These are phyloP conservation scores for Fusarium tricinctum DNA, from an alignment of 2,329 filamentous ascomycete genomes.

Conservation along the genomic window DNA sequence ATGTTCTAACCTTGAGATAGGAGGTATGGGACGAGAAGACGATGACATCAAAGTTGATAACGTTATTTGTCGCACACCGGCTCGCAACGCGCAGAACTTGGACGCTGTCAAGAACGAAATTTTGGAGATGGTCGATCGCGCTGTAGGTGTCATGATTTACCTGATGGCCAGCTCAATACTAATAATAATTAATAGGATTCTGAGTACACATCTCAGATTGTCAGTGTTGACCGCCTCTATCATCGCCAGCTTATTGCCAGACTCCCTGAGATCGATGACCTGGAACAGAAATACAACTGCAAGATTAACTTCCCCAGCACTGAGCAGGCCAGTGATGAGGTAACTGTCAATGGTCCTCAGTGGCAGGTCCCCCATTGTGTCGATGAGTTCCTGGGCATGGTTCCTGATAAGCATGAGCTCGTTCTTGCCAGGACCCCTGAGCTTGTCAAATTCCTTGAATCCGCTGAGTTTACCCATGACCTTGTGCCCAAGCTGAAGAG, in stretches of 20 bases:
- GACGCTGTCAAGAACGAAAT: conserved; percentile 99
- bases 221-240: conserved; percentile 93
- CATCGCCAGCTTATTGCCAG: conserved; percentile 93
- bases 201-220: conserved; percentile 94
- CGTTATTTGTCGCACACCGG: conserved; percentile 97
- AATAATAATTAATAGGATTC: conserved; percentile 74
- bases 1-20: conserved; percentile 50
- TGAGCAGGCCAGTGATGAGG: conserved; percentile 95
- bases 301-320: conserved; percentile 99
- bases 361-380: conserved; percentile 98
- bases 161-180: conserved; percentile 3
- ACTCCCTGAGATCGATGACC: conserved; percentile 88
- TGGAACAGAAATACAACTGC: conserved; percentile 99
- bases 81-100: conserved; percentile 95
- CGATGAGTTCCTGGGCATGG: conserved; percentile 97
- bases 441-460: conserved; percentile 85
- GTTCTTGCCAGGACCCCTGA: conserved; percentile 82
- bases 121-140: conserved; percentile 98
- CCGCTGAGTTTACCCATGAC: conserved; percentile 83
- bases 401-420: conserved; percentile 94
- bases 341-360: conserved; percentile 95
- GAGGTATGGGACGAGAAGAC: conserved; percentile 88
- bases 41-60: conserved; percentile 99
- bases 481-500: conserved; percentile 86
- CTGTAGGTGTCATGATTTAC: conserved; percentile 65